Evolutionary conservation across 2,329 filamentous ascomycete genomes (phyloP).

Genomic region (Trichoderma atroviride): DNA sequence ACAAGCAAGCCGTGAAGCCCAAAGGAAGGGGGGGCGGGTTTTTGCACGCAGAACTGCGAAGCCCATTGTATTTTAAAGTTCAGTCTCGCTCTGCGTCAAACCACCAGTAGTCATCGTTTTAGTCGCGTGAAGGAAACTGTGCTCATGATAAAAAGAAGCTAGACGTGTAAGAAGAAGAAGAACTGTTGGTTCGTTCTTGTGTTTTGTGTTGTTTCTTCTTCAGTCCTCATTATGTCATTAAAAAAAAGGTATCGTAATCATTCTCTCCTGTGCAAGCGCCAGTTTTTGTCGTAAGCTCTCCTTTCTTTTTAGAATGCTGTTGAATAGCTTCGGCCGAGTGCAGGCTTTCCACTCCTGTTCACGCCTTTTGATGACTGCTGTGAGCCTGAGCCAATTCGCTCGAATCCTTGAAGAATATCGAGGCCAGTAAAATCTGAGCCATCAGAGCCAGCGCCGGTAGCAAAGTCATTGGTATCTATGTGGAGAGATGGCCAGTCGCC

Average conservation of each 20-base stretch:
- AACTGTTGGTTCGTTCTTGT: conserved; percentile 5
- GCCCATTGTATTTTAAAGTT: conserved; percentile 12
- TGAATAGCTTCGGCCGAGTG: conserved; percentile 38
- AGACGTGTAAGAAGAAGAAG: not conserved
- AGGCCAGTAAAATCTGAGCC: conserved; percentile 61
- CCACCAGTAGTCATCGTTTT: conserved; percentile 4
- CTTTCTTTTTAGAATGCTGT: conserved; percentile 35
- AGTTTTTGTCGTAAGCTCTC: not conserved
- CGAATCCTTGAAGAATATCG: conserved; percentile 75
- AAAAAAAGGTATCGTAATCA: conserved; percentile 30
- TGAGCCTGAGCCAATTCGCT: conserved; percentile 65
- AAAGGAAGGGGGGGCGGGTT: conserved; percentile 31
- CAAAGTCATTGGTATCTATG: conserved; percentile 46
- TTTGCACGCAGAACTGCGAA: conserved; percentile 20
- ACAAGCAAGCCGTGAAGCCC: conserved; percentile 39
- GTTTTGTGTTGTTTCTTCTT: not conserved
- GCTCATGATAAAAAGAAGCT: not conserved
- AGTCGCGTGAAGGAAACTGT: conserved; percentile 7
- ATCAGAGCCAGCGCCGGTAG: conserved; percentile 52
- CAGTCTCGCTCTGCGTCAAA: not conserved
- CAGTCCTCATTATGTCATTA: conserved; percentile 27
- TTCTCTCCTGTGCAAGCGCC: conserved; percentile 19
- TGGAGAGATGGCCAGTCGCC: conserved; percentile 44
- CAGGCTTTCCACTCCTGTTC: conserved; percentile 33
- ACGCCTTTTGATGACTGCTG: conserved; percentile 37